phyloP scores from a whole-genome alignment of 2,329 filamentous ascomycete genomes.

The Paramyrothecium roridum region DNA sequence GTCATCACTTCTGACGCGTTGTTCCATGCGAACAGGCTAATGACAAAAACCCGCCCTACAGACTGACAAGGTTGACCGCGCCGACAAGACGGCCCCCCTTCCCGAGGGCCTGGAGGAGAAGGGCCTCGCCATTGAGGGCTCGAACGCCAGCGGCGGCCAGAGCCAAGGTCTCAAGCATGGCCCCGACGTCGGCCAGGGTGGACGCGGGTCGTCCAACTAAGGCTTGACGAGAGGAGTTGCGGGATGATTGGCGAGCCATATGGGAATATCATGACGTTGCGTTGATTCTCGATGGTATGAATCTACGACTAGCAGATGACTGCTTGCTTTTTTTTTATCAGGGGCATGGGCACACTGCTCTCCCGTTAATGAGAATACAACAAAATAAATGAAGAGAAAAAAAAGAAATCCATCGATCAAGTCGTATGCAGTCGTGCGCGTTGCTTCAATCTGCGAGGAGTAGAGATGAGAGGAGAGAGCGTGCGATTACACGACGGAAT shows the following conservation, averaged over 20 bases:
- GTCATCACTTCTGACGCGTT: conserved; percentile 10
- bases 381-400: not conserved
- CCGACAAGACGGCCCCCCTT: conserved; percentile 46
- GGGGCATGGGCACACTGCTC: not conserved
- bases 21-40: no score
- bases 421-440: no score
- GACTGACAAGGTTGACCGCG: conserved; percentile 36
- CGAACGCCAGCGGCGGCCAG: conserved; percentile 39
- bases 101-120: conserved; percentile 41
- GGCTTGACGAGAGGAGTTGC: not conserved
- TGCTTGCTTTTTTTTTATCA: not conserved
- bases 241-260: not conserved
- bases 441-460: no score
- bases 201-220: conserved; percentile 13
- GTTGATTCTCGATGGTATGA: not conserved
- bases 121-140: conserved; percentile 35
- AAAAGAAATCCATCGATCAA: no score
- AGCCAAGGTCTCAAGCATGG: conserved; percentile 40
- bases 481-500: no score
- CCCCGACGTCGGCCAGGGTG: conserved; percentile 37
- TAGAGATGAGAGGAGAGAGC: no score
- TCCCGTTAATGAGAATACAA: not conserved
- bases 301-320: not conserved
- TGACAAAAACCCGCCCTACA: conserved; percentile 14
- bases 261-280: not conserved